Base-by-base conservation (phyloP, 257 asterid genomes). In the Solanum rostratum region DNA sequence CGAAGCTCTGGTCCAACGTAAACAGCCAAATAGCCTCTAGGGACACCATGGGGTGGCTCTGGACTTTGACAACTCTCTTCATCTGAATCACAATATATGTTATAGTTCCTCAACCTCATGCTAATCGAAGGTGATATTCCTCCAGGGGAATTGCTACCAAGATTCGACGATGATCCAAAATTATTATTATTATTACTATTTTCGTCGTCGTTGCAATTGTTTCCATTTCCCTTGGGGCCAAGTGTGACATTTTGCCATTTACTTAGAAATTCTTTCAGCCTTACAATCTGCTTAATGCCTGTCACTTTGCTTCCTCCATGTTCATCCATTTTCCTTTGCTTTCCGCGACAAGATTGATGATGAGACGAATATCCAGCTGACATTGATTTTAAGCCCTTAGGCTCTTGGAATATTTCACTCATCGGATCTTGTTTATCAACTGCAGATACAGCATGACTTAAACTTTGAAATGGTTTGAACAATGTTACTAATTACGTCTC, bases 271-370 rank as follows among this genome's bases (percentile, higher is more conserved):
- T 90, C 94, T 80, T 92, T 95, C 9, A 95, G 91, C 85, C 84
- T 88, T n/a, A 93, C 96, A 19, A 95, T 93, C 41, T 95, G 95
- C 79, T 88, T 86, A 83, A 95, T 95, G 55, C 97, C 95, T 37
- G 86, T 92, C 20, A 91, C 88, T 89, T 90, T 92, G 88, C 70
- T 88, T 66, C 92, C 92, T 59, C 88, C 94, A 30, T 71, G 57
- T 59, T 86, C 92, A 83, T 92, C 98, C 95, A 92, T 92, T 84
- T 85, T 59, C 84, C 43, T 49, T 62, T 55, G 66, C 74, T 69
- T 68, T 22, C 53, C 41, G 63, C 86, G 62, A 46, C 85, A 39
- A 65, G 63, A 85, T 84, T 53, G 29, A 39, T 29, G 62, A 83
- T 69, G 85, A 46, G 81, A 74, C 22, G 60, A 74, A 49, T 14